A percentile compares a stretch with the other conserved stretches of the same genome.
These are phyloP conservation scores for Neckera pumila DNA, from an alignment of 225 moss, liverwort and hornwort species.

Conservation along the genomic window DNA sequence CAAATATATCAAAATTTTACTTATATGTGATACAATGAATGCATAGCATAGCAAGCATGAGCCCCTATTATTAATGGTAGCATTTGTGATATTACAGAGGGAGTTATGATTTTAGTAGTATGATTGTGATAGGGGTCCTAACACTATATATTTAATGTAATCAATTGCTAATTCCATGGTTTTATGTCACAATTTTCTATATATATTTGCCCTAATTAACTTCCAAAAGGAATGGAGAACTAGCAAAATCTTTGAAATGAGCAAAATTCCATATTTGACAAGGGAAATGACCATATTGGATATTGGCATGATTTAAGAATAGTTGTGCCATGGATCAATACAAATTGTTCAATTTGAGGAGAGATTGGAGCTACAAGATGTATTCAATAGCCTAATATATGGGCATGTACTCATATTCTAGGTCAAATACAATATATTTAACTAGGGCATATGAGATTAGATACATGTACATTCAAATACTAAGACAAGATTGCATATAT, in stretches of 20 bases:
- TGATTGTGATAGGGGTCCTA: too few species aligned
- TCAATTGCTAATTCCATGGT: too few species aligned
- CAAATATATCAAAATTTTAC: too few species aligned
- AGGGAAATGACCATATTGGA: not conserved
- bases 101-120: too few species aligned
- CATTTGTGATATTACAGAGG: too few species aligned
- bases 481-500: not conserved
- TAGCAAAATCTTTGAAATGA: not conserved
- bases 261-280: not conserved
- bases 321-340: rapidly evolving
- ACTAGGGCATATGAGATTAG: not conserved
- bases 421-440: not conserved
- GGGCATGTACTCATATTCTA: rapidly evolving
- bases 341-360: not conserved
- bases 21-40: too few species aligned
- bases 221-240: not conserved
- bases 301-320: too few species aligned
- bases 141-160: too few species aligned
- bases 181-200: too few species aligned
- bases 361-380: rapidly evolving
- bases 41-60: too few species aligned
- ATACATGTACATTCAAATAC: not conserved
- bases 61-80: too few species aligned
- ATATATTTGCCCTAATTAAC: not conserved
- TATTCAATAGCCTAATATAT: not conserved